Evolutionary conservation across 2,329 filamentous ascomycete species (phyloP).

Genomic region (Diaporthe sp.): DNA sequence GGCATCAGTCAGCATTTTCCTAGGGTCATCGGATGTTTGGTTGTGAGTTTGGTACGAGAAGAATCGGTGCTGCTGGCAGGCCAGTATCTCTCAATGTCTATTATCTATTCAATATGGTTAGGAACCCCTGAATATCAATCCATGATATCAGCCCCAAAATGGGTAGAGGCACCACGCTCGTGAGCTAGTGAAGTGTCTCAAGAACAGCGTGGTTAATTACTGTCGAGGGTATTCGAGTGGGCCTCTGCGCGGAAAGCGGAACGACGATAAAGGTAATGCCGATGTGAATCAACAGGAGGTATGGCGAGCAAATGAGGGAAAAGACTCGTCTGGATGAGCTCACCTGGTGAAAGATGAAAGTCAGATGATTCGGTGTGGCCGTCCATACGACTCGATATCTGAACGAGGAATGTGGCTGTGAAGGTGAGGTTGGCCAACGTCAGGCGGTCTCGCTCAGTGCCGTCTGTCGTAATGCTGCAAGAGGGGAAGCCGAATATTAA

Average conservation of each 20-base stretch:
- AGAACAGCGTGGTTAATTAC: background rate
- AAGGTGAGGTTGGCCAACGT: background rate
- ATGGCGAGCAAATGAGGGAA: background rate
- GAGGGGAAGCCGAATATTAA: background rate
- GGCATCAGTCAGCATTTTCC: slow-evolving; percentile 20
- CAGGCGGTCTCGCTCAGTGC: background rate
- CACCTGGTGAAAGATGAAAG: background rate
- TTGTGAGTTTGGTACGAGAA: slow-evolving; percentile 14
- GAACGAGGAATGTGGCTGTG: background rate
- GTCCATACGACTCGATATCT: background rate
- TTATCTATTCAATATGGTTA: slow-evolving; percentile 18
- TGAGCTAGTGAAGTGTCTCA: background rate
- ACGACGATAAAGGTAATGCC: no score
- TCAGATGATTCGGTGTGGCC: no score
- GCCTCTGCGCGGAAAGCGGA: background rate
- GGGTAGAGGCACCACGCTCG: no score
- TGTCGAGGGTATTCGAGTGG: background rate
- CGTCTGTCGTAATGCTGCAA: background rate
- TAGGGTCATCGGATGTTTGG: slow-evolving; percentile 5
- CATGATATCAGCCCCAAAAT: background rate
- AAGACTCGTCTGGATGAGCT: background rate
- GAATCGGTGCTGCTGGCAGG: slow-evolving; percentile 29
- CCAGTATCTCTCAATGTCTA: slow-evolving; percentile 32
- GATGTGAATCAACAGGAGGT: background rate
- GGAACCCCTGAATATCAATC: slow-evolving; percentile 3